Percentiles rank a stretch among this genome's conserved stretches.
Evolutionary conservation across 2,329 filamentous ascomycete genomes (phyloP).

Genomic region (Fusarium solani-melongenae): DNA sequence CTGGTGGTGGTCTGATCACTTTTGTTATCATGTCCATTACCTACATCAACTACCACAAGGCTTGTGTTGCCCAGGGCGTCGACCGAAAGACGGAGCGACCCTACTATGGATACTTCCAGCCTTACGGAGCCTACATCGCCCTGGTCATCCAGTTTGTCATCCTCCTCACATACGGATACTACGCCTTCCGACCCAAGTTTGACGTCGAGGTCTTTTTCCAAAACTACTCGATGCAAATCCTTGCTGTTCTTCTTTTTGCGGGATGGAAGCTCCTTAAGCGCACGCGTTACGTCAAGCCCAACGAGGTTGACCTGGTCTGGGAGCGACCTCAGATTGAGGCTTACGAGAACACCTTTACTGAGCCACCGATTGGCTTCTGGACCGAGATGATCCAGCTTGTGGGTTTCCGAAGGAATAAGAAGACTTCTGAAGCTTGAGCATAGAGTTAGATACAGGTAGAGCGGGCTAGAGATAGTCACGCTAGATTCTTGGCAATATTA

Average conservation of each 20-base stretch:
- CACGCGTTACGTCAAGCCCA: conserved; percentile 63
- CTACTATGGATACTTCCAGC: conserved; percentile 60
- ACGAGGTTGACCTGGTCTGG: conserved; percentile 69
- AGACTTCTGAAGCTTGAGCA: conserved; percentile 12
- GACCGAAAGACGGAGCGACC: conserved; percentile 64
- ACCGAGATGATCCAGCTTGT: conserved; percentile 60
- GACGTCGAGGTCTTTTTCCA: conserved; percentile 58
- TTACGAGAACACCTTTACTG: conserved; percentile 63
- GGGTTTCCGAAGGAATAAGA: conserved; percentile 45
- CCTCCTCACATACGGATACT: conserved; percentile 65
- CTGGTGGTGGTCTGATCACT: conserved; percentile 68
- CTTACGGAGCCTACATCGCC: conserved; percentile 56
- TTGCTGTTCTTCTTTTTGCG: conserved; percentile 64
- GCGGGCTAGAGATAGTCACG: not conserved
- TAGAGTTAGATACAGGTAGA: not conserved
- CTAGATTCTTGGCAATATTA: not conserved
- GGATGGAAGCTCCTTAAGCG: conserved; percentile 72
- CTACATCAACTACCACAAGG: conserved; percentile 61
- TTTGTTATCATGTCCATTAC: conserved; percentile 64
- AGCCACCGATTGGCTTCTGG: conserved; percentile 64
- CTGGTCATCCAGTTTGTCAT: conserved; percentile 54
- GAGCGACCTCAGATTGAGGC: conserved; percentile 67
- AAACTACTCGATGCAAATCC: conserved; percentile 66
- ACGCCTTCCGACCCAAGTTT: conserved; percentile 59
- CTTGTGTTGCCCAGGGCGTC: conserved; percentile 62